Base-by-base conservation (phyloP, 2,329 filamentous ascomycete species). In the Arthrobotrys sphaeroides region DNA sequence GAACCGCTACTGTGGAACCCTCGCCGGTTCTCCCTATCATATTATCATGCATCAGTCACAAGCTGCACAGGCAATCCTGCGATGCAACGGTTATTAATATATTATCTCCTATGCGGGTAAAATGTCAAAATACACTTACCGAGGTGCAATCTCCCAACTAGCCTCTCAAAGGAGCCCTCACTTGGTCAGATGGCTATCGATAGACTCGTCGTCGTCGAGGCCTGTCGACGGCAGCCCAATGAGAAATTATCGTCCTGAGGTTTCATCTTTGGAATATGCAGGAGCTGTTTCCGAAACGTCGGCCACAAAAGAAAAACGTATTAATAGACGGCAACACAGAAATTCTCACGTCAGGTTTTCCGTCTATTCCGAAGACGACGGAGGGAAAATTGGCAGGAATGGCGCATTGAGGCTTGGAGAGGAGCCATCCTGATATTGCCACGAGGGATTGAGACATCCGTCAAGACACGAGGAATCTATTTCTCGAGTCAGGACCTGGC, bases 211-310 rank as follows among this genome's bases (percentile, higher is more conserved):
- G 33, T 43, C 16, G 43, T 49, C 18, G 9, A 53, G 38, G 36
- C 42, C 18, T 42, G 28, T 31, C 28, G 22, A 36, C 24, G n/a
- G 42, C 20, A 38, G 22, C 5, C 68, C 68, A 55, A 61, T 42
- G 16, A 28, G 18, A 33, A 55, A 13, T 20, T 47, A 33, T 43
- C 3, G 40, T 67, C 43, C 16, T 55, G 24, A n/a, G 24, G 70
- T 67, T 74, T 74, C 69, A 61, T 61, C 55, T n/a, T 68, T 36
- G 40, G 53, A 59, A 67, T 73, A 73, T 73, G 69, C 61, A 70
- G 57, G 66, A 57, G 66, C 20, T 42, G 67, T 51, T 45, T 64
- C 38, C 45, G 59, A 72, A 65, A 72, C 57, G 49, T 55, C 51
- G 51, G 26, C 62, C 51, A 61, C 31, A 42, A 42, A 55, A 38